Evolutionary conservation across 768 basidiomycete species (phyloP).

Genomic region (Crepidotus variabilis): DNA sequence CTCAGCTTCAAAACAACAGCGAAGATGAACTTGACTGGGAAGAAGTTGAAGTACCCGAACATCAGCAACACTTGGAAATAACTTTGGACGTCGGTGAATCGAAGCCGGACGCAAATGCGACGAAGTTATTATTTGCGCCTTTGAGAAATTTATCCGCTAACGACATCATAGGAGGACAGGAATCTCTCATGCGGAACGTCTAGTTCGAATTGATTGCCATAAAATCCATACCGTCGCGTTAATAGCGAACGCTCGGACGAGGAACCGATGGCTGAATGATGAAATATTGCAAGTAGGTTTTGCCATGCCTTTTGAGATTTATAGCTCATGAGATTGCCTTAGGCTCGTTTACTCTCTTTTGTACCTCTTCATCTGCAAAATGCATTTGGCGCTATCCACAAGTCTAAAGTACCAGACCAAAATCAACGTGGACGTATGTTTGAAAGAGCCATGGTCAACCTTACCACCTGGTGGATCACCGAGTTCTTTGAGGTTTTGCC

Average conservation of each 20-base stretch:
- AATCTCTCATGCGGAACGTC: conserved; percentile 62
- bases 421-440: conserved; percentile 84
- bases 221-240: conserved; percentile 87
- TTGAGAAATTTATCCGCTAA: conserved; percentile 7
- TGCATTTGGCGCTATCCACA: conserved; percentile 77
- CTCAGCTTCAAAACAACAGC: conserved; percentile 29
- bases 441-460: conserved; percentile 69
- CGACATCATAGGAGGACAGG: conserved; percentile 39
- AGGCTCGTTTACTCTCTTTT: conserved; percentile 89
- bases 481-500: conserved; percentile 63
- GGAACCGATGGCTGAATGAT: conserved; percentile 87
- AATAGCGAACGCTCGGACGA: conserved; percentile 64
- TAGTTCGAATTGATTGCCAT: conserved; percentile 75
- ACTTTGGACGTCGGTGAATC: conserved; percentile 48
- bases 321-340: conserved; percentile 1
- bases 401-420: conserved; percentile 75
- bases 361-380: conserved; percentile 79
- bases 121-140: conserved; percentile 35
- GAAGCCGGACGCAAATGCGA: conserved; percentile 24
- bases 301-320: background rate
- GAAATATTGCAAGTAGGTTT: conserved; percentile 67
- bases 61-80: conserved; percentile 58
- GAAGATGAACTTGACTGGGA: conserved; percentile 83
- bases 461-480: conserved; percentile 83
- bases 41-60: conserved; percentile 61